Evolutionary conservation across 257 asterid species (phyloP), one percentile per base, ranked within the genome.

Genomic region (Apocynum venetum): DNA sequence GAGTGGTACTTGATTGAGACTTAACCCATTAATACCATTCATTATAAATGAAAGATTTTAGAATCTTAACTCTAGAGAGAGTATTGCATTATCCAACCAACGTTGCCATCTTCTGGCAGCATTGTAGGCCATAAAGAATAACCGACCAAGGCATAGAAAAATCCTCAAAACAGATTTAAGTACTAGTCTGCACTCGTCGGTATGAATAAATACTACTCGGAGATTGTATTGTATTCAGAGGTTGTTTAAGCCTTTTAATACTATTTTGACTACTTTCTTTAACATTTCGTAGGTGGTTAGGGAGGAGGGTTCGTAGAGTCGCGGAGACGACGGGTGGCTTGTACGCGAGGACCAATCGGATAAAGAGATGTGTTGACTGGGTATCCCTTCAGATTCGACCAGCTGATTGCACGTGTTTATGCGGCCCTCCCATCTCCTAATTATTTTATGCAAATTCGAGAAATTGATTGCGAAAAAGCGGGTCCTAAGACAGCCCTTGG

Each of bases 301-400:
- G 4, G 13, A 53, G 55, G 35, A 19, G 48, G 10, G 38, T 51
- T 6, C 10, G 66, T 69, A 56, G 46, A 71, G 36, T 17, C 72
- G 72, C 72, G 51, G 51, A 43, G 2, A 66, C 12, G 48, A 38
- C 4, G 48, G 38, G 71, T 36, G 53, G 20, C 67, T 56, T 8
- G 47, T 48, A 46, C 79, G 78, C 9, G 49, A 53, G 10, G 31
- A 36, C 43, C 40, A 2, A 38, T 19, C 3, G 8, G 19, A 47
- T 48, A 47, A 48, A 6, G 43, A n/a, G 25, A 1, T 14, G 65
- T 40, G 74, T 79, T 73, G 82, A 79, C 78, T 70, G 71, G 72
- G 75, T 67, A 73, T 38, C 41, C 71, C 71, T 79, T 56, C 55
- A 69, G 82, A 65, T 66, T 66, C 63, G 82, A 66, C 75, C 71